Evolutionary conservation across 441 rosid genomes (phyloP).

Genomic region (Euphorbia schlechtendalii): DNA sequence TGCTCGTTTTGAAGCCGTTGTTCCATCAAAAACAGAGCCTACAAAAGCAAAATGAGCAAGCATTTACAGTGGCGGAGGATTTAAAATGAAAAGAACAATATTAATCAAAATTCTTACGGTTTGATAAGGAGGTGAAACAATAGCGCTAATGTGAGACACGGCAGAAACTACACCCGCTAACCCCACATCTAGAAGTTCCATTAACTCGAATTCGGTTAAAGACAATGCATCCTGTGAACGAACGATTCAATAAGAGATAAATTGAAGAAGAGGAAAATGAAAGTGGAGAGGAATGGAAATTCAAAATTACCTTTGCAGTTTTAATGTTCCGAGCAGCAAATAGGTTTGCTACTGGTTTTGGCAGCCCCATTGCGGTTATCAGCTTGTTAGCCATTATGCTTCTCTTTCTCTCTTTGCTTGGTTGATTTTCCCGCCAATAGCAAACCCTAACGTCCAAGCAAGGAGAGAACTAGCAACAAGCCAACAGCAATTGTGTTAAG

Average conservation of each 20-base stretch:
- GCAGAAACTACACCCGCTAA: slow-evolving; percentile 50
- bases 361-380: slow-evolving; percentile 54
- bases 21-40: slow-evolving; percentile 58
- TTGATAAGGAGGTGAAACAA: slow-evolving; percentile 58
- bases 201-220: slow-evolving; percentile 67
- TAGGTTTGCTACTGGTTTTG: slow-evolving; percentile 40
- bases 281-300: neutral
- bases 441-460: slow-evolving; percentile 5
- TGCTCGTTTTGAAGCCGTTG: slow-evolving; percentile 39
- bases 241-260: neutral
- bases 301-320: slow-evolving; percentile 80
- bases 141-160: slow-evolving; percentile 49
- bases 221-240: slow-evolving; percentile 60
- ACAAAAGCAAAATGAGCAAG: neutral
- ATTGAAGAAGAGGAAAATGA: neutral
- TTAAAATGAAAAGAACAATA: neutral
- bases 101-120: slow-evolving; percentile 37
- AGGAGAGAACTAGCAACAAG: neutral
- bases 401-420: slow-evolving; percentile 5
- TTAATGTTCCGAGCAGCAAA: slow-evolving; percentile 70
- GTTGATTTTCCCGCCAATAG: slow-evolving; percentile 31
- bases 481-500: too few species aligned
- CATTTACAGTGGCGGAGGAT: neutral
- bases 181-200: slow-evolving; percentile 64
- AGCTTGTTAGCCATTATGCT: slow-evolving; percentile 53